phyloP scores from a whole-genome alignment of 805 yeast genomes.

The Metschnikowia matae region DNA sequence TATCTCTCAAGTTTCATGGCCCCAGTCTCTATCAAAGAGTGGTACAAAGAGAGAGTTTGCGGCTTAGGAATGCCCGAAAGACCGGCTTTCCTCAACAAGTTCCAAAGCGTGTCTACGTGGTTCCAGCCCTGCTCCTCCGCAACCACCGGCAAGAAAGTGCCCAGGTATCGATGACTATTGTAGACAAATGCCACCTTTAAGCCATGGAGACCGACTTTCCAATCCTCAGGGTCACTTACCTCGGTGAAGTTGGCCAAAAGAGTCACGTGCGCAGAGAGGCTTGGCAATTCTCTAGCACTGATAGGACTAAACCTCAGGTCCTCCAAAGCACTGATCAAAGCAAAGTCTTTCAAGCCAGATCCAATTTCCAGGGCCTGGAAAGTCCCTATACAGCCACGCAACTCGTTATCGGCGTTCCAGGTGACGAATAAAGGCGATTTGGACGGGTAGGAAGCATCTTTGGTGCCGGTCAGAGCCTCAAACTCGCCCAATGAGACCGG shows the following conservation, averaged over 20 bases:
- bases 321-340: constrained; percentile 61
- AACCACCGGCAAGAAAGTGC: constrained; percentile 89
- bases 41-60: constrained; percentile 23
- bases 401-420: constrained; percentile 56
- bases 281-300: constrained; percentile 46
- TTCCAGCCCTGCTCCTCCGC: constrained; percentile 86
- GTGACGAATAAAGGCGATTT: constrained; percentile 75
- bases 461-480: constrained; percentile 3
- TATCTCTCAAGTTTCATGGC: constrained; percentile 33
- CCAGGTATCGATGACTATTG: constrained; percentile 43
- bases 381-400: constrained; percentile 95
- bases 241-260: constrained; percentile 55
- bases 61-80: constrained; percentile 7
- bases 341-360: constrained; percentile 56
- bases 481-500: constrained; percentile 12
- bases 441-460: constrained; percentile 10
- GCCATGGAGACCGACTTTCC: constrained; percentile 85
- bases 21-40: constrained; percentile 28
- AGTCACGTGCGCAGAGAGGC: constrained; percentile 59
- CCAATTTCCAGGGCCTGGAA: constrained; percentile 55
- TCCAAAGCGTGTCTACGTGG: constrained; percentile 61
- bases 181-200: constrained; percentile 53
- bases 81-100: constrained; percentile 75
- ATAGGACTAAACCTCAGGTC: constrained; percentile 80
- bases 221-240: constrained; percentile 53